These are phyloP conservation scores for Dendrostoma leiphaemia DNA, from an alignment of 2,329 filamentous ascomycete species.

Conservation along the genomic window DNA sequence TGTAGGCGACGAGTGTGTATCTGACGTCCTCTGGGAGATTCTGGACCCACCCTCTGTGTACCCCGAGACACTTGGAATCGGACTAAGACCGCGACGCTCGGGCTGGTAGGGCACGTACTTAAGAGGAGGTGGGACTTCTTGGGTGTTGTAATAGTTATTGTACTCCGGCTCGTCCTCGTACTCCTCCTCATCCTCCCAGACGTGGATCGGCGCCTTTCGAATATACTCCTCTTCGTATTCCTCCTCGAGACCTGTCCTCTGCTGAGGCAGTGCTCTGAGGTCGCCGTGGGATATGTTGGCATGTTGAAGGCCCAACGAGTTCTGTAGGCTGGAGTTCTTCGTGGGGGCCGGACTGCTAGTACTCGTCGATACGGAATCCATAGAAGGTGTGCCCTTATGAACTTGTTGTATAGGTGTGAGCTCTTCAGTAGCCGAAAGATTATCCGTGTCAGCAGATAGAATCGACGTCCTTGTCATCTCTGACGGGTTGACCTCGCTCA, in stretches of 20 bases:
- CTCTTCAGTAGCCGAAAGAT: slow-evolving; percentile 64
- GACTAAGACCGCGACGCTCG: slow-evolving; percentile 73
- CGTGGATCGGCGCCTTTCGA: slow-evolving; percentile 36
- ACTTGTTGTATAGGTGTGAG: slow-evolving; percentile 62
- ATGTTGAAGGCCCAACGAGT: slow-evolving; percentile 64
- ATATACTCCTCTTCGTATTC: slow-evolving; percentile 49
- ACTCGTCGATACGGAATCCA: slow-evolving; percentile 40
- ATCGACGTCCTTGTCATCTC: slow-evolving; percentile 88
- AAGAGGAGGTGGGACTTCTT: slow-evolving; percentile 62
- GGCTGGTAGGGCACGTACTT: slow-evolving; percentile 68
- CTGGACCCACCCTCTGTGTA: slow-evolving; percentile 69
- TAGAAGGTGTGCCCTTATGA: slow-evolving; percentile 58
- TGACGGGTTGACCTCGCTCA: slow-evolving; percentile 81
- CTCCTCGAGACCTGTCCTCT: slow-evolving; percentile 40
- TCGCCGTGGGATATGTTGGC: slow-evolving; percentile 61
- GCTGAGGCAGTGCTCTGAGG: slow-evolving; percentile 51
- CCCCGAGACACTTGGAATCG: slow-evolving; percentile 89
- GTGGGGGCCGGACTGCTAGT: slow-evolving; percentile 60
- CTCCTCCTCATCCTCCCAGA: slow-evolving; percentile 40
- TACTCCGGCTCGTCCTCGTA: slow-evolving; percentile 43
- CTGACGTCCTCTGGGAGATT: slow-evolving; percentile 46
- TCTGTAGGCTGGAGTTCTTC: slow-evolving; percentile 51
- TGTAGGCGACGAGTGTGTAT: slow-evolving; percentile 62
- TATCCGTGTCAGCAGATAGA: slow-evolving; percentile 74
- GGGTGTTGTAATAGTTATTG: slow-evolving; percentile 52